phyloP scores from a whole-genome alignment of 176 grass and related monocot species.

The Olyra latifolia region DNA sequence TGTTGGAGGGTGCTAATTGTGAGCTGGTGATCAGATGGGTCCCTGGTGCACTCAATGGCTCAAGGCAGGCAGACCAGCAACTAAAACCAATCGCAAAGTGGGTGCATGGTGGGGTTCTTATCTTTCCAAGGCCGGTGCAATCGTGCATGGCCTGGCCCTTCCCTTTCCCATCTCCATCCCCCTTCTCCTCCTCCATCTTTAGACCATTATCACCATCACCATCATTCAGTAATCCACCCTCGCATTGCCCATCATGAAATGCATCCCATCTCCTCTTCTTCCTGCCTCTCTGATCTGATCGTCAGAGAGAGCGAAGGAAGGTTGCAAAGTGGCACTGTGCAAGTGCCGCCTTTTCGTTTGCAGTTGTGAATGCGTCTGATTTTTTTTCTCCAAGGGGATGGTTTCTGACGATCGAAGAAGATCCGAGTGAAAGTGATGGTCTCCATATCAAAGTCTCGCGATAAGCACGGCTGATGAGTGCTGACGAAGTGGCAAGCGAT shows the following conservation, averaged over 20 bases:
- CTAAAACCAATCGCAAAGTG: slow-evolving; percentile 18
- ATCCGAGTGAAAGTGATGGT: background rate
- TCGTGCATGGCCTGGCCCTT: slow-evolving; percentile 30
- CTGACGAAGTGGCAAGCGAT: background rate
- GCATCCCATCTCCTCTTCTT: background rate
- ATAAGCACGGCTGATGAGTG: slow-evolving; percentile 17
- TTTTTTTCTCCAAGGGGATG: background rate
- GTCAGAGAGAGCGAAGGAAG: background rate
- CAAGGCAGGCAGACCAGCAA: slow-evolving; percentile 12
- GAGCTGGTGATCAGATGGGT: no score
- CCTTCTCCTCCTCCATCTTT: background rate
- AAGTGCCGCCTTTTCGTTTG: background rate
- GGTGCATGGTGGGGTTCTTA: slow-evolving; percentile 30
- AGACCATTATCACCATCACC: background rate
- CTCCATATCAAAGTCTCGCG: background rate
- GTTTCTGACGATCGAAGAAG: background rate
- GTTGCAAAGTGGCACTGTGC: background rate
- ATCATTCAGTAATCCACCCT: background rate
- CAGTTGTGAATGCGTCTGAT: background rate
- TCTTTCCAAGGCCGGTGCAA: slow-evolving; percentile 46
- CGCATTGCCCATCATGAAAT: background rate
- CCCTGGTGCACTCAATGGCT: background rate
- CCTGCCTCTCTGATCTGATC: background rate
- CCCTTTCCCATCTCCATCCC: background rate
- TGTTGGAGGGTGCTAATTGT: no score